A percentile compares a stretch with the other conserved stretches of the same genome.
Conservation (phyloP, 2,329 filamentous ascomycete genomes). For the Arthroderma uncinatum region DNA sequence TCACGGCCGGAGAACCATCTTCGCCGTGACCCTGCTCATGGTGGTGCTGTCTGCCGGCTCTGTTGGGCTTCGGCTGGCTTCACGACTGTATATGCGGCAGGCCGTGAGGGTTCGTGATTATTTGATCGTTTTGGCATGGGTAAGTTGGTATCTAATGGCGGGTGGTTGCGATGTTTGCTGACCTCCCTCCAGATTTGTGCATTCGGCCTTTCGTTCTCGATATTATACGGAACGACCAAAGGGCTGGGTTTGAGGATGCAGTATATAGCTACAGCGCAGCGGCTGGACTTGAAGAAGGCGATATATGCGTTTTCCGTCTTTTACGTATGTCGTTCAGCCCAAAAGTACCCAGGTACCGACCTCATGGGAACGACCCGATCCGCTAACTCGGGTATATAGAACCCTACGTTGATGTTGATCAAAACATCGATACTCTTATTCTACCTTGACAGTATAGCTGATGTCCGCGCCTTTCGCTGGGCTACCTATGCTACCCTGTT, state of each 20-base stretch:
- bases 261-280: conserved; percentile 25
- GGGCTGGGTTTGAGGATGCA: conserved; percentile 35
- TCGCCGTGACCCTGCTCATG: conserved; percentile 34
- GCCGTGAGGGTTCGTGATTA: conserved; percentile 67
- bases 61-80: conserved; percentile 62
- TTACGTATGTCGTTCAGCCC: conserved; percentile 10
- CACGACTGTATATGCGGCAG: conserved; percentile 60
- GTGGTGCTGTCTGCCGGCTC: conserved; percentile 62
- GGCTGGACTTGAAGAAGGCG: conserved; percentile 33
- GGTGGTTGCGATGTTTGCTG: conserved; percentile 2
- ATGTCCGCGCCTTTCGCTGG: conserved; percentile 64
- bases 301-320: conserved; percentile 33
- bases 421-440: conserved; percentile 91
- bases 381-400: conserved; percentile 39
- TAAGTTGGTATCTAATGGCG: conserved; percentile 27
- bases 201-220: conserved; percentile 29
- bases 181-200: neutral
- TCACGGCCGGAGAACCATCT: conserved; percentile 20
- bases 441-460: conserved; percentile 71
- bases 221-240: conserved; percentile 35
- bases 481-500: conserved; percentile 69
- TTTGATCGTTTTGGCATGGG: conserved; percentile 70
- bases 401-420: conserved; percentile 78
- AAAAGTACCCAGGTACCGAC: neutral
- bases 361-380: neutral